These are phyloP conservation scores for Rhodotorula sp. DNA, from an alignment of 1,284 basidiomycete species.

Conservation along the genomic window DNA sequence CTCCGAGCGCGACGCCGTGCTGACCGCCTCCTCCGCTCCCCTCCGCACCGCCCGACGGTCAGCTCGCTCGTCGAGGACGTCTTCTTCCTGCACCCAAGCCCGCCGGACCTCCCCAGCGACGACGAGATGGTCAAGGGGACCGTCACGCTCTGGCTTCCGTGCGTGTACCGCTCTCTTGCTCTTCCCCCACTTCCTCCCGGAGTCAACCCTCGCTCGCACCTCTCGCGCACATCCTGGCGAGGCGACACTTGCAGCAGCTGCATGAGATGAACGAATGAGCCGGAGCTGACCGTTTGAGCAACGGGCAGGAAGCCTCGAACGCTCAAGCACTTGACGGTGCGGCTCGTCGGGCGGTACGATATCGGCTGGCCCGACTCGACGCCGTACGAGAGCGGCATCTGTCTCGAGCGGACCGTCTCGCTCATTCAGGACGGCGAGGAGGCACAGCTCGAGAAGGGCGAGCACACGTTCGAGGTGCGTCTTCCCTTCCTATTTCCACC, in stretches of 20 bases:
- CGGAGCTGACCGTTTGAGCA: no score
- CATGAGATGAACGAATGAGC: no score
- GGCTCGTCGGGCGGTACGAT: conserved; percentile 30
- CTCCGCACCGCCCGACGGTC: not conserved
- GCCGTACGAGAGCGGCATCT: conserved; percentile 36
- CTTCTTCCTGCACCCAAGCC: conserved; percentile 34
- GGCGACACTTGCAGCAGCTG: no score
- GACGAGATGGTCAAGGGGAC: conserved; percentile 33
- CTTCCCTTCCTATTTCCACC: no score
- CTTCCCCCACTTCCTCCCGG: not conserved
- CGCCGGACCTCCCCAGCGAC: conserved; percentile 21
- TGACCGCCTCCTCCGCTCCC: not conserved
- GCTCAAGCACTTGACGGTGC: conserved; percentile 32
- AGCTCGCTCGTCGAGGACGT: conserved; percentile 33
- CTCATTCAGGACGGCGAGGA: conserved; percentile 29
- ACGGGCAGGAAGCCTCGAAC: conserved; percentile 32
- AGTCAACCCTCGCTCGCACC: not conserved
- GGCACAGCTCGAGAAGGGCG: conserved; percentile 33
- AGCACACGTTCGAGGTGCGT: conserved; percentile 38
- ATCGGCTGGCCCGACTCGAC: conserved; percentile 35
- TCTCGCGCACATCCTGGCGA: no score
- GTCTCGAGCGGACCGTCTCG: conserved; percentile 36
- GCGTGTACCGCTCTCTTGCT: not conserved
- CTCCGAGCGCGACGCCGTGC: not conserved
- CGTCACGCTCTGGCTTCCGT: conserved; percentile 24